phyloP scores from a whole-genome alignment of 257 asterid genomes.

The Solanum bulbocastanum region DNA sequence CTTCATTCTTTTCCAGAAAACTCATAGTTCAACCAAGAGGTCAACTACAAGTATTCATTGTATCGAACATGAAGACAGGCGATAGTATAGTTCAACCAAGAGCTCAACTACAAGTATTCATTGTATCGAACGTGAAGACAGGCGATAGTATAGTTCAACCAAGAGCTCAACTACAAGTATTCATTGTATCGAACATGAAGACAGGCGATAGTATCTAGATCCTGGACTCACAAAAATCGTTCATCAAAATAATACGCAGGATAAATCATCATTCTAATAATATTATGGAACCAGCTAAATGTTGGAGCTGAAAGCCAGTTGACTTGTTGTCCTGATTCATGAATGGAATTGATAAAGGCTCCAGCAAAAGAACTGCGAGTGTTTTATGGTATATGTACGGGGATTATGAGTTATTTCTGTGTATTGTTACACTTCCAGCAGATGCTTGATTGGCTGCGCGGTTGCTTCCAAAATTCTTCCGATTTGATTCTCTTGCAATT shows the following conservation, averaged over 20 bases:
- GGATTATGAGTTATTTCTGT: conserved; percentile 1
- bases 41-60: neutral
- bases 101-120: neutral
- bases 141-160: neutral
- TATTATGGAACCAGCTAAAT: neutral
- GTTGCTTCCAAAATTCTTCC: conserved; percentile 83
- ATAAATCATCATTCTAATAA: neutral
- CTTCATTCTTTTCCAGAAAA: neutral
- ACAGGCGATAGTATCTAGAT: neutral
- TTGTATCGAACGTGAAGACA: neutral
- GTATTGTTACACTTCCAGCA: conserved; percentile 77
- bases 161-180: neutral
- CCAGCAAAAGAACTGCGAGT: neutral
- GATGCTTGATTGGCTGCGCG: conserved; percentile 95
- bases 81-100: neutral
- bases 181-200: neutral
- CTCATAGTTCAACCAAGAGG: neutral
- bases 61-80: neutral
- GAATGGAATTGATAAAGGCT: neutral
- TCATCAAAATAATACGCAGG: neutral
- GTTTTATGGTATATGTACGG: neutral
- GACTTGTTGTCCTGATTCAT: neutral
- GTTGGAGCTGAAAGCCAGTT: neutral
- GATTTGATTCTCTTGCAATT: conserved; percentile 86
- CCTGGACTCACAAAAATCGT: neutral